A percentile compares a stretch with the other conserved stretches of the same genome.
Evolutionary conservation across 345 rosid genomes (phyloP).

Genomic region (Lepidium sativum): DNA sequence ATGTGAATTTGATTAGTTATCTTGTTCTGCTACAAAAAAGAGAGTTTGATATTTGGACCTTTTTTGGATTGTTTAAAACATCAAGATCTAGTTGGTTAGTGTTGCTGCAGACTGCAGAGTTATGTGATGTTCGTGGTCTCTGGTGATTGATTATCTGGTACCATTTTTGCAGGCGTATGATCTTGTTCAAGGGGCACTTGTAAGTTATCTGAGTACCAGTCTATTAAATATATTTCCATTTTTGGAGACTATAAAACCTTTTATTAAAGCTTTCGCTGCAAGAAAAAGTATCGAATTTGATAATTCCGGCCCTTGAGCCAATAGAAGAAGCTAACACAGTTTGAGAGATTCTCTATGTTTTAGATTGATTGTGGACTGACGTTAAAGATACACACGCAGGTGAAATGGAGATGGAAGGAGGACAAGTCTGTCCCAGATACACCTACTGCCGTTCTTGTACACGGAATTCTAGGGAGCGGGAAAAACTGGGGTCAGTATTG

Average conservation of each 20-base stretch:
- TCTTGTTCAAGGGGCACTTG: conserved; percentile 83
- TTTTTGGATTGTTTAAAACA: neutral
- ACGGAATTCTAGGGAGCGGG: conserved; percentile 83
- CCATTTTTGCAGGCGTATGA: conserved; percentile 65
- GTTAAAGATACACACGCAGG: conserved; percentile 29
- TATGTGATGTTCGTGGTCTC: no score
- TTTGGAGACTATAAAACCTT: neutral
- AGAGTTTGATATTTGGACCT: neutral
- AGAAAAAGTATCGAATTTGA: neutral
- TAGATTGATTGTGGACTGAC: neutral
- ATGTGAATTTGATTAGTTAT: neutral
- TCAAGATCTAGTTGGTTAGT: neutral
- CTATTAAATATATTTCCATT: neutral
- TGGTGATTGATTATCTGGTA: neutral
- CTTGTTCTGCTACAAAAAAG: neutral
- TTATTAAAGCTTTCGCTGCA: neutral
- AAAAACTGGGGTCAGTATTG: conserved; percentile 83
- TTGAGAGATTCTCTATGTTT: neutral
- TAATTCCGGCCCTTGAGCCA: neutral
- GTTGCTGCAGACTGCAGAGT: neutral
- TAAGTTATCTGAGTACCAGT: conserved; percentile 30
- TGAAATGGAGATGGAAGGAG: conserved; percentile 64
- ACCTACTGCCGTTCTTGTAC: conserved; percentile 90
- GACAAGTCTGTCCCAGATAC: conserved; percentile 71
- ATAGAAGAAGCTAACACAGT: neutral